Percentiles rank a stretch among this genome's conserved stretches.
These are phyloP conservation scores for Paramyrothecium roridum DNA, from an alignment of 2,329 filamentous ascomycete genomes.

Conservation along the genomic window DNA sequence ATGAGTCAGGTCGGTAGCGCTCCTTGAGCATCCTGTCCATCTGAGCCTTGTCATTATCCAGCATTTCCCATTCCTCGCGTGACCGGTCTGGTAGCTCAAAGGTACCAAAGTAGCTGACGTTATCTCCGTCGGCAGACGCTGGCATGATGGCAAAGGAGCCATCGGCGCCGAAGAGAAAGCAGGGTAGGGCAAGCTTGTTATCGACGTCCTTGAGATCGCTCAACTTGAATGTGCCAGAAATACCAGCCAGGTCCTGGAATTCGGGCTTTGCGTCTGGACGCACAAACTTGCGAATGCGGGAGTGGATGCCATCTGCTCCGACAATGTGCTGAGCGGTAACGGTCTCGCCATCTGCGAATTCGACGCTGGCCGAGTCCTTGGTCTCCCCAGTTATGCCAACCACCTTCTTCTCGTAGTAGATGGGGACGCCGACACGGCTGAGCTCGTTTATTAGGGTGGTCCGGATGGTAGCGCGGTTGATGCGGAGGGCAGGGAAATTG, in stretches of 20 bases:
- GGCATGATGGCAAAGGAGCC: slow-evolving; percentile 2
- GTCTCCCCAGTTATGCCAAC: slow-evolving; percentile 28
- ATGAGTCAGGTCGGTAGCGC: not conserved
- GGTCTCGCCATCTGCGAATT: slow-evolving; percentile 37
- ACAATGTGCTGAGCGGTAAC: slow-evolving; percentile 38
- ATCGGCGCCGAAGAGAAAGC: not conserved
- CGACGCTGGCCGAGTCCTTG: slow-evolving; percentile 33
- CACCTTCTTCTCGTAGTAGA: slow-evolving; percentile 43
- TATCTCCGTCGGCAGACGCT: slow-evolving; percentile 1
- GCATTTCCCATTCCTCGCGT: not conserved
- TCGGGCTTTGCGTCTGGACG: slow-evolving; percentile 39
- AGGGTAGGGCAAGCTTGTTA: not conserved
- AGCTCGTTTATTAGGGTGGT: slow-evolving; percentile 35
- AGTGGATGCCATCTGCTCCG: slow-evolving; percentile 54
- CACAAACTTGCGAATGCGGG: slow-evolving; percentile 43
- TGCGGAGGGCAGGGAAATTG: slow-evolving; percentile 44
- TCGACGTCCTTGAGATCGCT: not conserved
- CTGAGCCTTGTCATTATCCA: not conserved
- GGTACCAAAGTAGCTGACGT: not conserved
- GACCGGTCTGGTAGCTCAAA: not conserved
- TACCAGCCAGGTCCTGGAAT: slow-evolving; percentile 39
- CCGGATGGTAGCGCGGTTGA: slow-evolving; percentile 45
- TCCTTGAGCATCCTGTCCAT: not conserved
- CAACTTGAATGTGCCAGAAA: slow-evolving; percentile 10
- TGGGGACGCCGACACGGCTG: slow-evolving; percentile 28